A percentile compares a stretch with the other conserved stretches of the same genome.
These are phyloP conservation scores for Trichoderma sp. DNA, from an alignment of 2,329 filamentous ascomycete genomes.

Conservation along the genomic window DNA sequence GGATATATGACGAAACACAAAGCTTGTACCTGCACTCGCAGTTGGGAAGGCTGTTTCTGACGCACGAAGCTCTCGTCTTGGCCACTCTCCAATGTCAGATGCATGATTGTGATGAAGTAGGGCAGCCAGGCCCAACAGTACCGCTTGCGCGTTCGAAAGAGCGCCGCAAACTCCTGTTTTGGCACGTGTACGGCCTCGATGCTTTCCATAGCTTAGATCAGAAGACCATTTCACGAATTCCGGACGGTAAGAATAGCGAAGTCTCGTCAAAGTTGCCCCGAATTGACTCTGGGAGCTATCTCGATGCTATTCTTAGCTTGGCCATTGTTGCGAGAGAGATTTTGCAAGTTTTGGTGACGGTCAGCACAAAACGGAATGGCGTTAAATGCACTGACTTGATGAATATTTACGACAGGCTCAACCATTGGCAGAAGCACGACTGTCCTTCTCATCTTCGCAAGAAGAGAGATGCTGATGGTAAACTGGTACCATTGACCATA, in stretches of 20 bases:
- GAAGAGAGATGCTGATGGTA: neutral
- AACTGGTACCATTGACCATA: neutral
- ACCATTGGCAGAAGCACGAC: neutral
- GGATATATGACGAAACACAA: neutral
- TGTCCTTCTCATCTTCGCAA: neutral
- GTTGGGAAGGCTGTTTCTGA: neutral
- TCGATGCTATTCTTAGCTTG: neutral
- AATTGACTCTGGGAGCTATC: slow-evolving; percentile 1
- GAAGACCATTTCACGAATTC: neutral
- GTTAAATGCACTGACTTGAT: neutral
- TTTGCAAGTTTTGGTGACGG: neutral
- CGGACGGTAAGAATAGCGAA: neutral
- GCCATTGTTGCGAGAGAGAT: slow-evolving; percentile 8
- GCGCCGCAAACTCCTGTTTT: neutral
- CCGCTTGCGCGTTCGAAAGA: neutral
- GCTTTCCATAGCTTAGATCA: slow-evolving; percentile 7
- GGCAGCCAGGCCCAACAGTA: neutral
- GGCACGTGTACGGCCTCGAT: slow-evolving; percentile 8
- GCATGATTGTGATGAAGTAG: neutral
- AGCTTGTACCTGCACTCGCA: neutral
- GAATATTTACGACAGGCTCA: neutral
- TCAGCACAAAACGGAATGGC: neutral
- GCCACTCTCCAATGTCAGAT: neutral
- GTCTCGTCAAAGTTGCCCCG: neutral
- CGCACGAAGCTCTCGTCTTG: slow-evolving; percentile 5